A percentile compares a stretch with the other conserved stretches of the same genome.
Conservation (phyloP, 306 rosid species). For the Prosopis cineraria region DNA sequence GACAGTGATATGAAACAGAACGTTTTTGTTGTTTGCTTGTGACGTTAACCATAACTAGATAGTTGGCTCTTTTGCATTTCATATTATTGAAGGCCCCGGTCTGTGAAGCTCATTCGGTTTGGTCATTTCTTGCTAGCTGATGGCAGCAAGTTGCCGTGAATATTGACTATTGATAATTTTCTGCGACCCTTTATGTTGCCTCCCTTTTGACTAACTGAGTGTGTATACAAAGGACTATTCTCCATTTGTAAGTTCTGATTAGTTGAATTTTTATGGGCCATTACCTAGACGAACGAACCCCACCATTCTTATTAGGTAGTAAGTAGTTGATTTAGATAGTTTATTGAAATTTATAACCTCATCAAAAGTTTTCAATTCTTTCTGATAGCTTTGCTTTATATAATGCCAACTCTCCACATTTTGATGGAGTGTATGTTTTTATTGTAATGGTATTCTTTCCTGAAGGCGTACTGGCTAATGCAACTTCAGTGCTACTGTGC, state of each 20-base stretch:
- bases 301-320: neutral
- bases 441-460: neutral
- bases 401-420: neutral
- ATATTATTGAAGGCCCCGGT: neutral
- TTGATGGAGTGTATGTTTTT: neutral
- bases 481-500: neutral
- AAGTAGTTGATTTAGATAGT: neutral
- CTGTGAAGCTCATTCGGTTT: neutral
- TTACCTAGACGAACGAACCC: neutral
- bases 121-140: neutral
- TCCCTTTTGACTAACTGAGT: neutral
- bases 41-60: neutral
- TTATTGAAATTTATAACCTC: constrained; percentile 1
- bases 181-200: neutral
- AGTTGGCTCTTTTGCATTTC: neutral
- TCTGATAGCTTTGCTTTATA: neutral
- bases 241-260: neutral
- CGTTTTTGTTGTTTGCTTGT: neutral
- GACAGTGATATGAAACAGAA: no score
- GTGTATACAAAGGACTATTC: neutral
- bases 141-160: neutral
- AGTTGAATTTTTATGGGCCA: neutral
- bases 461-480: neutral
- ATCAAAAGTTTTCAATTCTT: neutral
- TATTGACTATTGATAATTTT: neutral